Evolutionary conservation across 192 early-diverging fungal species (phyloP).

Genomic region (Gaertneriomyces sp.): DNA sequence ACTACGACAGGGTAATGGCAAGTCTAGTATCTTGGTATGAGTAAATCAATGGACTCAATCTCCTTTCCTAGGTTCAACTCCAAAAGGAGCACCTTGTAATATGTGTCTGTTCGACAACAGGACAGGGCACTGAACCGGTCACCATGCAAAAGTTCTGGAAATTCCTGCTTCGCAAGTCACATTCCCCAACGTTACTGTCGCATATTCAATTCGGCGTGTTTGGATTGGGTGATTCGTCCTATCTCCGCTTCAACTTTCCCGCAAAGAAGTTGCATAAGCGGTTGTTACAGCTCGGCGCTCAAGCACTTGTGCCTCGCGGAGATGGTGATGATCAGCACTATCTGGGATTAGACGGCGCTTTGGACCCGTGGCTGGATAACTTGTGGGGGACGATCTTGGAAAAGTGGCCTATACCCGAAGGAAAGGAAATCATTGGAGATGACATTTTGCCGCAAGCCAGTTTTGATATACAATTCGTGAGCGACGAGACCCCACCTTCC

Average conservation of each 20-base stretch:
- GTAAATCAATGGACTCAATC: background rate
- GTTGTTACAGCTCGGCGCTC: constrained; percentile 80
- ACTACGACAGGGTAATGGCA: constrained; percentile 57
- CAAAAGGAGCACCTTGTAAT: constrained; percentile 60
- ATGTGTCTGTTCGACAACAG: constrained; percentile 91
- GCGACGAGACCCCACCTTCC: background rate
- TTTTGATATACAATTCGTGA: constrained; percentile 48
- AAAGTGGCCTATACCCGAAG: constrained; percentile 58
- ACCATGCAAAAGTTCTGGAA: constrained; percentile 95
- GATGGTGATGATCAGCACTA: constrained; percentile 97
- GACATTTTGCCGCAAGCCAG: constrained; percentile 40
- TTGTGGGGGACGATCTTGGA: constrained; percentile 70
- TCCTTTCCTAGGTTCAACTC: constrained; percentile 44
- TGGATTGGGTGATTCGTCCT: constrained; percentile 94
- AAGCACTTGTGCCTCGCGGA: constrained; percentile 62
- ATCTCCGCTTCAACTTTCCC: constrained; percentile 87
- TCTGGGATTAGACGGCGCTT: constrained; percentile 82
- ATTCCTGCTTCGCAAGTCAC: constrained; percentile 78
- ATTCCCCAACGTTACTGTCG: constrained; percentile 62
- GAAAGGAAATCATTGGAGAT: constrained; percentile 48
- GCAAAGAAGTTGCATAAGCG: constrained; percentile 88
- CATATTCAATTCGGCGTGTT: constrained; percentile 80
- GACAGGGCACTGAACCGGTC: constrained; percentile 87
- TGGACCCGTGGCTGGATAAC: constrained; percentile 81
- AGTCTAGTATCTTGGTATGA: background rate